Conservation (phyloP, 345 rosid species). For the Camelina laxa region DNA sequence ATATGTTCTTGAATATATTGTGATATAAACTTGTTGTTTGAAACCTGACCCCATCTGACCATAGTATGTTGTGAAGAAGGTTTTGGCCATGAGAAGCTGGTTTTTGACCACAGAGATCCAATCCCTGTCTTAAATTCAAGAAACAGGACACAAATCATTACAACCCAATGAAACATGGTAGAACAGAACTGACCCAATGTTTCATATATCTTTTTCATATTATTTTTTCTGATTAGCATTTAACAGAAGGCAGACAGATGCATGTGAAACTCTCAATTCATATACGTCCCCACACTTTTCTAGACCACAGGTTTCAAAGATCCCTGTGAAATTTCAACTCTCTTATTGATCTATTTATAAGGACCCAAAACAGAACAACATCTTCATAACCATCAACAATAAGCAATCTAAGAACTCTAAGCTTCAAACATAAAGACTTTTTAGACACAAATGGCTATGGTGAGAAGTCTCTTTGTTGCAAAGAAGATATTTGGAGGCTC, state of each 20-base stretch:
- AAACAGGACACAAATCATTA: background rate
- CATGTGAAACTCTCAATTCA: constrained; percentile 26
- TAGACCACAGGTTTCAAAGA: constrained; percentile 6
- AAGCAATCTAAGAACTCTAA: background rate
- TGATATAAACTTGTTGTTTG: background rate
- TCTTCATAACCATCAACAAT: constrained; percentile 19
- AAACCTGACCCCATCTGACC: constrained; percentile 18
- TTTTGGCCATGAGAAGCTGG: constrained; percentile 9
- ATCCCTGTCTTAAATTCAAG: background rate
- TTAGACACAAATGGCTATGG: constrained; percentile 9
- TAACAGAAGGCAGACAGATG: constrained; percentile 10
- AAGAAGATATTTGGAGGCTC: constrained; percentile 35
- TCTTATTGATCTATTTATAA: constrained; percentile 17
- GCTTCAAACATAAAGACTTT: background rate
- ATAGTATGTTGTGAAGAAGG: background rate
- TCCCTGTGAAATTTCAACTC: background rate
- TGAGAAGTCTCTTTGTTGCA: constrained; percentile 21
- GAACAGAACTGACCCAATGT: background rate
- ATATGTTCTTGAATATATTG: constrained; percentile 4
- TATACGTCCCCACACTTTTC: constrained; percentile 11
- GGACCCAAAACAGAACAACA: constrained; percentile 14
- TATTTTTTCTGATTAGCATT: background rate
- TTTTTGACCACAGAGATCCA: constrained; percentile 9
- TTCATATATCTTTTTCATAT: background rate
- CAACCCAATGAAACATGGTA: constrained; percentile 13